phyloP scores from a whole-genome alignment of 1,139 yeast species.

The Saccharomycopsis hybrid region DNA sequence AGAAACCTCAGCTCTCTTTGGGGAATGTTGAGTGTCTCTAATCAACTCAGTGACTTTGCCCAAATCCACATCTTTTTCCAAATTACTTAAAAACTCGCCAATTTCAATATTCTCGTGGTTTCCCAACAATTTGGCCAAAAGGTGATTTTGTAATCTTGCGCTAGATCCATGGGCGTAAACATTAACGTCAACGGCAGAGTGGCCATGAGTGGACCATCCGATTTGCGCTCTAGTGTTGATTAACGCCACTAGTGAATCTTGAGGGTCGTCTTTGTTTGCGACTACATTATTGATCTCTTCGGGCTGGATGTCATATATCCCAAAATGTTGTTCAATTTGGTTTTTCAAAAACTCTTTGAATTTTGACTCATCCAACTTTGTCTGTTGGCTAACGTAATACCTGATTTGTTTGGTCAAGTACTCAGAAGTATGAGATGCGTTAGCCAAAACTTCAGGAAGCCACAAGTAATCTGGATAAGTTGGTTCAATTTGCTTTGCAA shows the following conservation, averaged over 20 bases:
- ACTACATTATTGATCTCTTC: conserved; percentile 39
- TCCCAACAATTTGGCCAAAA: conserved; percentile 54
- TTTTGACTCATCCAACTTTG: not conserved
- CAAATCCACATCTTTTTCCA: conserved; percentile 47
- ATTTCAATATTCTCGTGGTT: conserved; percentile 81
- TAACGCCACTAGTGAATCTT: conserved; percentile 49
- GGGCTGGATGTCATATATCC: conserved; percentile 46
- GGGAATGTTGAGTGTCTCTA: conserved; percentile 40
- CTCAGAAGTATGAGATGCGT: conserved; percentile 71
- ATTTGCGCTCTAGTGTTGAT: conserved; percentile 65
- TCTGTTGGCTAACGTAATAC: not conserved
- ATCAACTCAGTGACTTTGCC: conserved; percentile 43
- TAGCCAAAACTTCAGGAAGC: conserved; percentile 65
- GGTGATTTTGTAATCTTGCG: conserved; percentile 33
- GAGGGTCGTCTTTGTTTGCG: conserved; percentile 26
- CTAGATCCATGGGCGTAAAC: conserved; percentile 67
- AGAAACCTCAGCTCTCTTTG: conserved; percentile 20
- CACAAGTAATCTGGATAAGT: conserved; percentile 64
- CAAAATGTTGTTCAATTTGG: conserved; percentile 51
- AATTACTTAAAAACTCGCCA: conserved; percentile 59
- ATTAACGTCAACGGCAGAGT: conserved; percentile 85
- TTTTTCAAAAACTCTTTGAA: conserved; percentile 37
- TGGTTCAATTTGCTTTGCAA: conserved; percentile 63
- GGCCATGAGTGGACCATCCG: conserved; percentile 89
- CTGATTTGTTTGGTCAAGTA: conserved; percentile 41